Evolutionary conservation across 1,139 yeast genomes (phyloP), one percentile per base, ranked within the genome.

Genomic region (Nakaseomyces delphensis): DNA sequence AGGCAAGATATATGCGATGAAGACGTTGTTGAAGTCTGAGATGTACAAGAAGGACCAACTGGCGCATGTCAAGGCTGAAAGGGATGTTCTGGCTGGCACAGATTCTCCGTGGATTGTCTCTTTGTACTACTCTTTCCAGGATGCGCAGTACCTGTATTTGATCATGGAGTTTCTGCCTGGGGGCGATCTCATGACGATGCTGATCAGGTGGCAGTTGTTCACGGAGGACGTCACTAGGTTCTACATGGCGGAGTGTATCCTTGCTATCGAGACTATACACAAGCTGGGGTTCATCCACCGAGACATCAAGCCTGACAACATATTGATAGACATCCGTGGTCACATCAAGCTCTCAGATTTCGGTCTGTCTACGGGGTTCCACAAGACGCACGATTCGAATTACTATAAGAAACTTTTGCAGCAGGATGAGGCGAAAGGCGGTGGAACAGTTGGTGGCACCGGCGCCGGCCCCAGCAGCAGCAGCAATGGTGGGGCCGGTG

Each of bases 91-190:
- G 52, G 93, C 91, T 0, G 91, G 87, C 7, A 78, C 85, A 54
- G 87, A 83, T 61, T 81, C 91, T 7, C 91, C 91, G 5, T 83
- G 93, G 93, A 91, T 83, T 43, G 93, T 83, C 37, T 80, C 89
- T 0, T 66, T 83, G 48, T 82, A 80, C 57, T 83, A 83, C 59
- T 83, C 93, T 1, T 83, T 83, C 64, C 93, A 83, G 62, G 93
- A 83, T 64, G 62, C 82, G 1, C 81, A 81, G 53, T 82, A 83
- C 56, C 66, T 83, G 48, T 83, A 83, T 57, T 68, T 83, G 54
- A 83, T 83, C 52, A 83, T 83, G 93, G 93, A 83, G 57, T 83
- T 82, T 58, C 70, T 83, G 49, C 93, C 93, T 3, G 93, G 93
- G 48, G 93, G 93, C 51, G 93, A 83, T 64, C 68, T 83, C 53